These are phyloP conservation scores for Arabis alpina DNA, from an alignment of 345 rosid genomes.

Conservation along the genomic window DNA sequence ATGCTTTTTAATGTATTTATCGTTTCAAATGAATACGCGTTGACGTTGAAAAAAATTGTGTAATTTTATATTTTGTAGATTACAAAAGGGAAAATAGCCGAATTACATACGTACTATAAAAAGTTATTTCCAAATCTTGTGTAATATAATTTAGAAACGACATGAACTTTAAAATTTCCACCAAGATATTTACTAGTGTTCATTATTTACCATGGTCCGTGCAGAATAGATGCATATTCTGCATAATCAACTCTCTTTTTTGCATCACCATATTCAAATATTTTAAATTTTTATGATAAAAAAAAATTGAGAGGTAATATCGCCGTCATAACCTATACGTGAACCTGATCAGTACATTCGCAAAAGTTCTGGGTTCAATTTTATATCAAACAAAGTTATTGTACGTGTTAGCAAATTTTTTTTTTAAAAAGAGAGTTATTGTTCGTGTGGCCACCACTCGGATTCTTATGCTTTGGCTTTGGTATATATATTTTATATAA, in stretches of 20 bases:
- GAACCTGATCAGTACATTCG: too few relatives aligned
- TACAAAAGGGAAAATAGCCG: not conserved
- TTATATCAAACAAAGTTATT: too few relatives aligned
- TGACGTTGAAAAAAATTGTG: not conserved
- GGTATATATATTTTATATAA: too few relatives aligned
- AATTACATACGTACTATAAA: not conserved
- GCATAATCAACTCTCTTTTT: not conserved
- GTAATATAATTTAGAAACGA: slow-evolving; percentile 8
- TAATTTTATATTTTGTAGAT: not conserved
- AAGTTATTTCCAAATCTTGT: not conserved
- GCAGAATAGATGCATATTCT: not conserved
- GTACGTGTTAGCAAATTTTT: too few relatives aligned
- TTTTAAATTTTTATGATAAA: too few relatives aligned
- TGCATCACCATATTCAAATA: too few relatives aligned
- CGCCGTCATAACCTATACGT: not conserved
- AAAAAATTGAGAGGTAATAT: not conserved
- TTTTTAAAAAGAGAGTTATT: too few relatives aligned
- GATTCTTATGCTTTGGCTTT: too few relatives aligned
- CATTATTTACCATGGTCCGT: too few relatives aligned
- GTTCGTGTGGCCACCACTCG: too few relatives aligned
- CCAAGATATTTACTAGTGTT: not conserved
- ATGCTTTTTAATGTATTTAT: not conserved
- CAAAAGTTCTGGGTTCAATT: too few relatives aligned
- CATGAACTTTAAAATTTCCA: not conserved
- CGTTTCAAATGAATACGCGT: not conserved